Conservation (phyloP, 2,329 filamentous ascomycete genomes). For the Colletotrichum lentis region DNA sequence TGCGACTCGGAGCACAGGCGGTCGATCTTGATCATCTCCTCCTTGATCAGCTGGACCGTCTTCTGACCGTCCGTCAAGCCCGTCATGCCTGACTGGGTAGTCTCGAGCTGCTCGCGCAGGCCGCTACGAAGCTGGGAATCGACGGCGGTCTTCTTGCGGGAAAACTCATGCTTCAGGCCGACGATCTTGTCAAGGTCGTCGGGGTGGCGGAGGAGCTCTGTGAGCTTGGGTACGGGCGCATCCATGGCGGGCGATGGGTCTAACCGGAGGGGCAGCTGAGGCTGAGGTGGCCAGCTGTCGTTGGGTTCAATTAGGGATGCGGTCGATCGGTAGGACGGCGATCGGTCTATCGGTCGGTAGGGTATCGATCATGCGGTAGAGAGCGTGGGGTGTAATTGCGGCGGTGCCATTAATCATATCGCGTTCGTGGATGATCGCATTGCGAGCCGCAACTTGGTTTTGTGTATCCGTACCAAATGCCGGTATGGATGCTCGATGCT, state of each 20-base stretch:
- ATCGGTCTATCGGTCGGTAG: neutral
- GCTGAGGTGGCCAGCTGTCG: constrained; percentile 6
- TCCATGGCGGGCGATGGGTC: constrained; percentile 59
- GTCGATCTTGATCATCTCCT: constrained; percentile 99
- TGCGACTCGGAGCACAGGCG: constrained; percentile 96
- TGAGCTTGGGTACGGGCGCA: constrained; percentile 78
- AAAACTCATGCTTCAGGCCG: constrained; percentile 88
- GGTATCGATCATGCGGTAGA: neutral
- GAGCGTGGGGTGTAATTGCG: neutral
- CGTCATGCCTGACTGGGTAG: constrained; percentile 91
- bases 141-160: constrained; percentile 89
- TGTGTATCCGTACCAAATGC: constrained; percentile 11
- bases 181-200: constrained; percentile 98
- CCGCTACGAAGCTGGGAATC: constrained; percentile 90
- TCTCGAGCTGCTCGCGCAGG: constrained; percentile 90
- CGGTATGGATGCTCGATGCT: constrained; percentile 3
- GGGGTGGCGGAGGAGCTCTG: constrained; percentile 91
- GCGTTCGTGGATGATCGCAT: constrained; percentile 10
- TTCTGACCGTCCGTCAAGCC: constrained; percentile 90
- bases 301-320: neutral
- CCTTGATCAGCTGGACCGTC: constrained; percentile 90
- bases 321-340: neutral
- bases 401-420: constrained; percentile 17
- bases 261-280: neutral
- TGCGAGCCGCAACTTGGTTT: constrained; percentile 26